phyloP scores from a whole-genome alignment of 768 basidiomycete species.

The Vararia minispora region DNA sequence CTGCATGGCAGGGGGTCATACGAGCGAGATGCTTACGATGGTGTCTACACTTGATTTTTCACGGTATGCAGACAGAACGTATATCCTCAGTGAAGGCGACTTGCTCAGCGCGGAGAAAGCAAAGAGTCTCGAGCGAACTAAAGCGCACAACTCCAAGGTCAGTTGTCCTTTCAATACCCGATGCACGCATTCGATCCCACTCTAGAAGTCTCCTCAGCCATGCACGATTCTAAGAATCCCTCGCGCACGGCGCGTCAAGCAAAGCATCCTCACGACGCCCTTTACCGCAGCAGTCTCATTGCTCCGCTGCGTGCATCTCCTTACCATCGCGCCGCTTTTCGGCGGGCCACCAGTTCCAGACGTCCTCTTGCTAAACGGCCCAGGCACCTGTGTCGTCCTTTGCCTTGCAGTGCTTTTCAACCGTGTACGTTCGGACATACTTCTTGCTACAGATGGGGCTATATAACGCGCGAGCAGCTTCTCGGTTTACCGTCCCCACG shows the following conservation, averaged over 20 bases:
- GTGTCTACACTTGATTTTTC: conserved; percentile 61
- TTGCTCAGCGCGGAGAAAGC: conserved; percentile 66
- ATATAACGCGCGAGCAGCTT: conserved; percentile 36
- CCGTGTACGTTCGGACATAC: conserved; percentile 36
- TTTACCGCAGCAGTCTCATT: conserved; percentile 56
- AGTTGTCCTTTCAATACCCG: background rate
- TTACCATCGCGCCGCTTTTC: conserved; percentile 38
- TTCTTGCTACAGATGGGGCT: conserved; percentile 6
- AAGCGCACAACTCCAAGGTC: conserved; percentile 21
- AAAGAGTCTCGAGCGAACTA: conserved; percentile 42
- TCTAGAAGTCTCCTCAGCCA: conserved; percentile 3
- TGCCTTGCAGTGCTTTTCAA: conserved; percentile 61
- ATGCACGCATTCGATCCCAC: background rate
- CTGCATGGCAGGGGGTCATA: conserved; percentile 75
- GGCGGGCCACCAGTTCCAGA: conserved; percentile 41
- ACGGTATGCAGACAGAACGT: conserved; percentile 68
- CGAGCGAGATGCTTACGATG: conserved; percentile 72
- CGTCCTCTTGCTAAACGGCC: conserved; percentile 83
- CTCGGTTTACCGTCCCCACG: conserved; percentile 60
- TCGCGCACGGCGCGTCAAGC: conserved; percentile 81
- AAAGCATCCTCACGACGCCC: conserved; percentile 60
- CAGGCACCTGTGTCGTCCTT: conserved; percentile 83
- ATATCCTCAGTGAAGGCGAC: conserved; percentile 79
- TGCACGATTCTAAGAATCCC: conserved; percentile 63
- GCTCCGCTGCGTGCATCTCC: conserved; percentile 43